Base-by-base conservation (phyloP, 2,329 filamentous ascomycete species). In the Microdochium bolleyi region DNA sequence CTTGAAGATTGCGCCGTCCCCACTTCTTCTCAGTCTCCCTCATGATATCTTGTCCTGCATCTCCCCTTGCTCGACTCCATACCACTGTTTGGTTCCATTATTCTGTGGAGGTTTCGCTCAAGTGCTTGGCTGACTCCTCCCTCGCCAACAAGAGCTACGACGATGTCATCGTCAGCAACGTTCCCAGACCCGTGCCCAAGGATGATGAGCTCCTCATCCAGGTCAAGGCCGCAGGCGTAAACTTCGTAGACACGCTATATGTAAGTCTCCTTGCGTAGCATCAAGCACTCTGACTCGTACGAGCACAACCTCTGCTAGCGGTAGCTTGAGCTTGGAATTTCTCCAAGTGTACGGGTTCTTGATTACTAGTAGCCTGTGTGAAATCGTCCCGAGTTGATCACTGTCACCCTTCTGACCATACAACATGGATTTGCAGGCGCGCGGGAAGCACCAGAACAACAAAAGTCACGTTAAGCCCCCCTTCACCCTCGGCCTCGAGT, bases 221-320 rank as follows among this genome's bases (percentile, higher is more conserved):
- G 52, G 73, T 83, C 51, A 75, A 75, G 1, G 79, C 80, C 54
- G 76, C 76, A 52, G 78, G 79, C 3, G 69, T 82, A 22, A 83
- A 83, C 52, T 82, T 82, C 60, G 79, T 83, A 49, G 82, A 84
- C 59, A 73, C 80, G 9, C 72, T 84, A 49, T 83, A 84, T 61
- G 69, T 71, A 56, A 22, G 64, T 54, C 2, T 13, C 24, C 16
- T 24, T 19, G 21, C 22, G 21, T 21, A 52, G 34, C 30, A 41
- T 3, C 21, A n/a, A n/a, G n/a, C n/a, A n/a, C n/a, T n/a, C n/a
- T n/a, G n/a, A n/a, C n/a, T n/a, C n/a, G n/a, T n/a, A n/a, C n/a
- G n/a, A n/a, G n/a, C n/a, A n/a, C n/a, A n/a, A n/a, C n/a, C n/a
- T n/a, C n/a, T n/a, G n/a, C n/a, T n/a, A n/a, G n/a, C n/a, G n/a